phyloP scores from a whole-genome alignment of 139 green algal species.

The Haematococcus lacustris region DNA sequence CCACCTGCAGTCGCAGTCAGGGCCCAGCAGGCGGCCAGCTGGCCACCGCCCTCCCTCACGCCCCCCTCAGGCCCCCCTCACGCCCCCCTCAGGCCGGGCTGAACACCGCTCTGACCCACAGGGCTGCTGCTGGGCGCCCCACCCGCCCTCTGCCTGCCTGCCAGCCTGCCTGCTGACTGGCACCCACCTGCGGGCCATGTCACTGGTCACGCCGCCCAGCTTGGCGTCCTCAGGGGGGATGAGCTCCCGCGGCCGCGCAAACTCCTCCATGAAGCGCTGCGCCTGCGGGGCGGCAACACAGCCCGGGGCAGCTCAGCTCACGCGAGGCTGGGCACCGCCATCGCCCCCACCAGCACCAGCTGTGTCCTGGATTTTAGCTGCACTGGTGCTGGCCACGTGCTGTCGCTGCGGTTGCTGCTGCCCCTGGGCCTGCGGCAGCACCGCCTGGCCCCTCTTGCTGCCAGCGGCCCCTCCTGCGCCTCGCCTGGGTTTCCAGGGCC shows the following conservation, averaged over 20 bases:
- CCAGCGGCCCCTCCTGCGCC: too few species aligned
- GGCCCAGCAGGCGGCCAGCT: too few species aligned
- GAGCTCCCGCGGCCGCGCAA: constrained; percentile 31
- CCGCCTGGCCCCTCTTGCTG: neutral
- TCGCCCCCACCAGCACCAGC: neutral
- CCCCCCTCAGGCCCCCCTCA: too few species aligned
- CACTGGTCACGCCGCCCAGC: constrained; percentile 47
- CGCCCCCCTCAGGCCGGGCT: too few species aligned
- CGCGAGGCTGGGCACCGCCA: neutral
- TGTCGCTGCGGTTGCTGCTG: neutral
- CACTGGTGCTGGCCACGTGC: neutral
- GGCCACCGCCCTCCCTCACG: too few species aligned
- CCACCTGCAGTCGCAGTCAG: too few species aligned
- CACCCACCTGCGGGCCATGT: constrained; percentile 43
- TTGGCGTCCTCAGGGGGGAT: constrained; percentile 50
- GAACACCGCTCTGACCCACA: too few species aligned
- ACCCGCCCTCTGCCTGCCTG: too few species aligned
- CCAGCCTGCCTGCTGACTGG: too few species aligned
- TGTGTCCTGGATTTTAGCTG: neutral
- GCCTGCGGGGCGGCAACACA: constrained; percentile 21
- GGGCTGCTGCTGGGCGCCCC: too few species aligned
- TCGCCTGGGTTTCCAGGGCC: constrained; percentile 56
- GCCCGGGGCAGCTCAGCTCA: neutral
- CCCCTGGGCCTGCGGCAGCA: neutral
- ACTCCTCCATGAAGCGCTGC: constrained; percentile 53